Base-by-base conservation (phyloP, 768 basidiomycete genomes). In the Tulasnella sp. region DNA sequence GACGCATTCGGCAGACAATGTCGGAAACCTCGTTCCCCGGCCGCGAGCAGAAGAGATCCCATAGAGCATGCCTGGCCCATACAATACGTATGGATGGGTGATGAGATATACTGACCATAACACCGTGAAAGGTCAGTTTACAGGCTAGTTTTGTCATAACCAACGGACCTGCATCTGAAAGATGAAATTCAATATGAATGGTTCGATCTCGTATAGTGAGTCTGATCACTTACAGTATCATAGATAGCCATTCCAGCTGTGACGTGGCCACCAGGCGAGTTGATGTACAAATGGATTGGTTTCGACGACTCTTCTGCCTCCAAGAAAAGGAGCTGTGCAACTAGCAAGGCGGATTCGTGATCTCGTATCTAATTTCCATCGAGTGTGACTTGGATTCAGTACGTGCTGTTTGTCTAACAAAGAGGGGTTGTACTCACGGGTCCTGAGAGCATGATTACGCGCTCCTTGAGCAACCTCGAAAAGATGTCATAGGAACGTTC, bases 181-280 rank as follows among this genome's bases (percentile, higher is more conserved):
- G 43, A 42, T 56, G 15, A 43, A 43, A 7, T 34, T 52, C 44
- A 30, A 60, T 11, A 62, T 4, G 50, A n/a, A 42, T 41, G 29
- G n/a, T n/a, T n/a, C 21, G 41, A 38, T 38, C 64, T 19, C 21
- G 43, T 3, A 60, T 38, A 15, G 15, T 7, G 34, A 7, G 5
- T 7, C 34, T 38, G 34, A 7, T 38, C 7, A 15, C 83, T 66
- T 74, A 95, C 92, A 67, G 95, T 97, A 68, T 98, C 95, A 74
- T 98, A 98, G 51, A 98, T 95, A 17, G 94, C 95, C 61, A 98
- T 75, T 8, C 95, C 95, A 50, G 93, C 91, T 0, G 94, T 95
- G 41, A 98, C 95, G 67, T 87, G 88, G 29, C 95, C 95, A 1
- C 95, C 95, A 0, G 95, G 95, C 5, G 89, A 93, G 72, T 97